Conservation (phyloP, 225 moss, liverwort and hornwort genomes). For the Straminergon stramineum region DNA sequence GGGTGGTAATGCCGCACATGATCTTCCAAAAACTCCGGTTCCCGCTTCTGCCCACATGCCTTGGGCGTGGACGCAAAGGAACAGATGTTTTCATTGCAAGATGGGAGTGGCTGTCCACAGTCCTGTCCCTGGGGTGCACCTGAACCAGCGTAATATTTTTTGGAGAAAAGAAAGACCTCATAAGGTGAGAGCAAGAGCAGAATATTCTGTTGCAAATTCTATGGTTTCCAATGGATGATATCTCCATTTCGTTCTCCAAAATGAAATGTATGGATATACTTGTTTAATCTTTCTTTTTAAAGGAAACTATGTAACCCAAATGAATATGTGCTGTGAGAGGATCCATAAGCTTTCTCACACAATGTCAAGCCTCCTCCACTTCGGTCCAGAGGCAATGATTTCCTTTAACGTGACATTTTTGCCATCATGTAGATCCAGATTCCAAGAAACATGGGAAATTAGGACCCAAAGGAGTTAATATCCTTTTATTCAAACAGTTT, state of each 20-base stretch:
- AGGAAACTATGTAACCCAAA: not conserved
- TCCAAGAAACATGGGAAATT: not conserved
- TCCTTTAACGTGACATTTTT: not conserved
- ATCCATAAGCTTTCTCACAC: not conserved
- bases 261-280: not conserved
- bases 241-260: not conserved
- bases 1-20: constrained; percentile 69
- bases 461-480: not conserved
- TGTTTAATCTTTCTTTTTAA: not conserved
- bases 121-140: not conserved
- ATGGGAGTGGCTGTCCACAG: not conserved
- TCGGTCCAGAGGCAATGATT: not conserved
- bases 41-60: not conserved
- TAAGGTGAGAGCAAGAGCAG: not conserved
- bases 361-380: not conserved
- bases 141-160: not conserved
- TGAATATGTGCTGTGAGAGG: not conserved
- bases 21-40: constrained; percentile 75
- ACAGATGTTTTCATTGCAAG: not conserved
- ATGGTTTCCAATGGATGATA: not conserved
- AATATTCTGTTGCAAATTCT: not conserved
- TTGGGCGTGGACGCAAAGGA: not conserved
- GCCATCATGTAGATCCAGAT: not conserved
- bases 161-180: not conserved
- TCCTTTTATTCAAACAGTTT: not conserved